Evolutionary conservation across 2,329 filamentous ascomycete species (phyloP).

Genomic region (Fusarium lateritium): DNA sequence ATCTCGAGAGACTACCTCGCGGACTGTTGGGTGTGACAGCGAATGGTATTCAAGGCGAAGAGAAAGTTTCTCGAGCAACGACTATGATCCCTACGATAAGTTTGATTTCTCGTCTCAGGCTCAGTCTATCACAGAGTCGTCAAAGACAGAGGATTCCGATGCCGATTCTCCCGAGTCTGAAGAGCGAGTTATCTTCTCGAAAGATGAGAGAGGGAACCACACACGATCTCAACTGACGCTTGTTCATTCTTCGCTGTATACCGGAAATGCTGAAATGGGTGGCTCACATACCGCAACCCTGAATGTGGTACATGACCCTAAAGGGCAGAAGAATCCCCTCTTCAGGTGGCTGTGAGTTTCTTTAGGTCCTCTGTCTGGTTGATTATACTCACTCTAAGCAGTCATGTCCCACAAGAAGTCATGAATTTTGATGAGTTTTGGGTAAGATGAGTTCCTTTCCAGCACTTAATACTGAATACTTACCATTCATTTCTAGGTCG

Average conservation of each 20-base stretch:
- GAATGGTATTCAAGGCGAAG: constrained; percentile 14
- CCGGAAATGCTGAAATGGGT: constrained; percentile 56
- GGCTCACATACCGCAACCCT: constrained; percentile 55
- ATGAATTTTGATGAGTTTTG: constrained; percentile 62
- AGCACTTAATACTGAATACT: not conserved
- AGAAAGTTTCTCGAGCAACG: constrained; percentile 44
- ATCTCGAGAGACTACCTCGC: constrained; percentile 13
- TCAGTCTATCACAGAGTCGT: constrained; percentile 40
- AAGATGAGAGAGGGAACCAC: constrained; percentile 22
- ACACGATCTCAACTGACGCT: constrained; percentile 40
- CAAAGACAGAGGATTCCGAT: constrained; percentile 51
- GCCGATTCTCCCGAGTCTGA: constrained; percentile 49
- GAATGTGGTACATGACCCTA: constrained; percentile 54
- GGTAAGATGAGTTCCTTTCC: constrained; percentile 43
- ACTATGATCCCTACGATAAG: constrained; percentile 51
- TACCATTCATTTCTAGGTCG: constrained; percentile 45
- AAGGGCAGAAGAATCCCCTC: constrained; percentile 52
- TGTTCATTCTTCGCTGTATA: constrained; percentile 56
- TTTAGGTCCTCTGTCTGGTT: no score
- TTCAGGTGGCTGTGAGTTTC: constrained; percentile 60
- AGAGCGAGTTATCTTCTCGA: constrained; percentile 30
- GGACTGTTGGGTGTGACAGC: constrained; percentile 11
- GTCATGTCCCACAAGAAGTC: constrained; percentile 57
- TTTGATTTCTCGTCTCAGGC: constrained; percentile 47
- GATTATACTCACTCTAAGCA: constrained; percentile 42